Evolutionary conservation across 306 rosid genomes (phyloP).

Genomic region (Cicer judaicum): DNA sequence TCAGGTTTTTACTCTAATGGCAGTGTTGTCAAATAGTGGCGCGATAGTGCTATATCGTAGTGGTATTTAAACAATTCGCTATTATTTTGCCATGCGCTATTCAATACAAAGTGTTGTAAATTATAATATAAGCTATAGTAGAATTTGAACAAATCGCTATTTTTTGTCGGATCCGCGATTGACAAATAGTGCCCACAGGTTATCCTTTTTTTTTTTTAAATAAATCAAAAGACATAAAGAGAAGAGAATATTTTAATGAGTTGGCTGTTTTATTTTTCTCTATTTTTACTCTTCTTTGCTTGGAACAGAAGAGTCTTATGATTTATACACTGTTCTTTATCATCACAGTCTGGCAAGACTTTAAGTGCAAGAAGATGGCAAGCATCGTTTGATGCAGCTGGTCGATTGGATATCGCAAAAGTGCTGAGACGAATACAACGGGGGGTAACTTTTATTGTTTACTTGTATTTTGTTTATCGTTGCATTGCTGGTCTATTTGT

Average conservation of each 20-base stretch:
- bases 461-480: slow-evolving; percentile 15
- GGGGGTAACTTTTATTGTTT: slow-evolving; percentile 66
- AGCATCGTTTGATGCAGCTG: slow-evolving; percentile 80
- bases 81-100: too few species aligned
- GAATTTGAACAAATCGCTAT: too few species aligned
- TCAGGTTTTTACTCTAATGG: background rate
- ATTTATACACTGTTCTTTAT: slow-evolving; percentile 41
- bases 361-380: slow-evolving; percentile 89
- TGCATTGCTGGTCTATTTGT: slow-evolving; percentile 1
- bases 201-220: background rate
- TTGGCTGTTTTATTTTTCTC: slow-evolving; percentile 1
- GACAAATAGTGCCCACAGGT: background rate
- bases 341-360: slow-evolving; percentile 88
- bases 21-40: too few species aligned
- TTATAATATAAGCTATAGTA: too few species aligned
- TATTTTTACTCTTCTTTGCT: background rate
- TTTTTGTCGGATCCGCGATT: too few species aligned
- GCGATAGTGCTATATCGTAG: too few species aligned
- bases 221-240: too few species aligned
- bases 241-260: background rate
- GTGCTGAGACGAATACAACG: slow-evolving; percentile 88
- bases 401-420: slow-evolving; percentile 82
- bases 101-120: too few species aligned
- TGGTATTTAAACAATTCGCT: too few species aligned
- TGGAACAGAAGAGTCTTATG: background rate